These are phyloP conservation scores for Nyctanthes arbortristis DNA, from an alignment of 257 asterid genomes.

Conservation along the genomic window DNA sequence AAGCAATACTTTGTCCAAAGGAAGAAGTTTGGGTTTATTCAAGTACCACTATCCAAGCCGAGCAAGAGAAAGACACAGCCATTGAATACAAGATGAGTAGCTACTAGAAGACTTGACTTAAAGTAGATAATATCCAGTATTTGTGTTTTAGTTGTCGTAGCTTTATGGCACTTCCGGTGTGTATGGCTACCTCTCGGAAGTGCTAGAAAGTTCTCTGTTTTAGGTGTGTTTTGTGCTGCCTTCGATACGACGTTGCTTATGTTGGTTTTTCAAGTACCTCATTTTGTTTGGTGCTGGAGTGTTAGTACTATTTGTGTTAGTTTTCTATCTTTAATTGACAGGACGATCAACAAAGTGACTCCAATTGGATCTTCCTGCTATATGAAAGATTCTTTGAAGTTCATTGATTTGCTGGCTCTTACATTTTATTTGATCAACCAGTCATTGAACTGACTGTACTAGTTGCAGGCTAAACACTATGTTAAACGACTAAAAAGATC, in stretches of 20 bases:
- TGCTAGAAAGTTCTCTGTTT: too few species aligned
- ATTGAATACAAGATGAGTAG: conserved; percentile 29
- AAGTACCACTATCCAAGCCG: conserved; percentile 63
- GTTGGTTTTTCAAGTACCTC: not conserved
- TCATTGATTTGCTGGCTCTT: too few species aligned
- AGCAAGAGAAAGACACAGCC: conserved; percentile 65
- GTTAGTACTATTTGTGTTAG: not conserved
- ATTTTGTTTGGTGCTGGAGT: not conserved
- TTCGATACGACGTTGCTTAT: not conserved
- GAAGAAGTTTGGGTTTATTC: conserved; percentile 94
- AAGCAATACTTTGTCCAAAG: conserved; percentile 59
- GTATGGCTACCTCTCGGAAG: too few species aligned
- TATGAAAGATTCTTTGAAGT: too few species aligned
- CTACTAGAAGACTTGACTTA: conserved; percentile 3
- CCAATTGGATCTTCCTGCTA: not conserved
- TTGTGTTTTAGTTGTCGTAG: not conserved
- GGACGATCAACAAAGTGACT: not conserved
- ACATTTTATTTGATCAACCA: too few species aligned
- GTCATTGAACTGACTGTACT: too few species aligned
- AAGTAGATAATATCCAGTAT: conserved; percentile 6
- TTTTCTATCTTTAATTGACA: not conserved
- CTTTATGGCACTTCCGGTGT: too few species aligned
- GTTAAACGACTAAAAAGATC: too few species aligned
- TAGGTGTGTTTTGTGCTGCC: not conserved
- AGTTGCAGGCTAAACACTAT: too few species aligned